These are phyloP conservation scores for Penicillium sp. DNA, from an alignment of 2,329 filamentous ascomycete genomes.

Conservation along the genomic window DNA sequence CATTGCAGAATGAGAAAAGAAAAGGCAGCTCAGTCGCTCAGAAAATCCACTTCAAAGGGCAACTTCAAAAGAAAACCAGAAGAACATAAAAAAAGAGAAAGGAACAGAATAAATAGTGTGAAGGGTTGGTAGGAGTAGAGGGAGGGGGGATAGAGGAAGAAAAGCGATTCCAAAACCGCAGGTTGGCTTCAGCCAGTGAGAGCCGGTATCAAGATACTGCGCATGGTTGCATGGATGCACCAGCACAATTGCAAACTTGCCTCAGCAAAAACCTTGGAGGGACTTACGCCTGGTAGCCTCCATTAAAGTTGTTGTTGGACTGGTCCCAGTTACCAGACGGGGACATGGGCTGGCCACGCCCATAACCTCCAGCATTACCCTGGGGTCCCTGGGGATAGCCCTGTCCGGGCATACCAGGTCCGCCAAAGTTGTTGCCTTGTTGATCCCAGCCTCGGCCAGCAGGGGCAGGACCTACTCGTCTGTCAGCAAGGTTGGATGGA, in stretches of 20 bases:
- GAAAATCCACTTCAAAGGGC: conserved; percentile 38
- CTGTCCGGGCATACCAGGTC: conserved; percentile 45
- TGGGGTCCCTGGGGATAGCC: conserved; percentile 63
- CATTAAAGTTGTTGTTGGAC: conserved; percentile 57
- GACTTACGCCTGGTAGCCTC: conserved; percentile 59
- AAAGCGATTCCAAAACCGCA: conserved; percentile 3
- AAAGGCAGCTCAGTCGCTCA: conserved; percentile 37
- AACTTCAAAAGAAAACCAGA: conserved; percentile 27
- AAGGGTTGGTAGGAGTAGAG: conserved; percentile 20
- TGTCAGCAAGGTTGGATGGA: conserved; percentile 11
- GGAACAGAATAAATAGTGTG: conserved; percentile 10
- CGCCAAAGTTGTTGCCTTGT: conserved; percentile 53
- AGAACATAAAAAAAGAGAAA: conserved; percentile 16
- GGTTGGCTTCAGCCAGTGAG: conserved; percentile 10
- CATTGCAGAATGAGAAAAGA: conserved; percentile 36
- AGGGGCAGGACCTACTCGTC: conserved; percentile 51
- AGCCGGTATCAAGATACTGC: conserved; percentile 7
- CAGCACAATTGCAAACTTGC: conserved; percentile 8
- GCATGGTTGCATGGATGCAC: conserved; percentile 3
- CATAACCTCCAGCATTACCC: conserved; percentile 79
- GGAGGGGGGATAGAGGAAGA: conserved; percentile 17
- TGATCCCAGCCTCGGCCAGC: conserved; percentile 60
- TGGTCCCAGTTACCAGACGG: conserved; percentile 54
- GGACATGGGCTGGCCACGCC: conserved; percentile 65
- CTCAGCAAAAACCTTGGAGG: conserved; percentile 10